Base-by-base conservation (phyloP, 495 filamentous ascomycete genomes). In the Aspergillus avenaceus region DNA sequence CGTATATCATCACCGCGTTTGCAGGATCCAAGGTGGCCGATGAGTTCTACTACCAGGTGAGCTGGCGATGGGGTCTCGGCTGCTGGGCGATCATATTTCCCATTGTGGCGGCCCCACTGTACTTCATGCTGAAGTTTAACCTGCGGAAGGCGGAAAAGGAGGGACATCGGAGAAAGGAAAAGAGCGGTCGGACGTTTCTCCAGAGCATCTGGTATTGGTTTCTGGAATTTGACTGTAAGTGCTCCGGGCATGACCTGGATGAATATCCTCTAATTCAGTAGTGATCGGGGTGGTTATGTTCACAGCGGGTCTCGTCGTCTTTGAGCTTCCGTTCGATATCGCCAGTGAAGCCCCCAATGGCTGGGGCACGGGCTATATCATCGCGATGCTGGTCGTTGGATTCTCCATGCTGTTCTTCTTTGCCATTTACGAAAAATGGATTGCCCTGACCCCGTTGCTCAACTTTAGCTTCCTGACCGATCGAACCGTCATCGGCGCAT, bases 401-500 rank as follows among this genome's bases (percentile, higher is more conserved):
- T 63, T 76, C 38, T 38, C 71, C 0, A 53, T 83, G 2, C 57
- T 86, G 7, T 55, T 82, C 22, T 59, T 68, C 19, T 87, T 89
- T 53, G 67, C 56, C 12, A 24, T 81, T 3, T 85, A 73, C 54
- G 84, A 88, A 63, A 63, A 65, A 28, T 77, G 60, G 57, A 37
- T 76, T n/a, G 75, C 85, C 3, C 75, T 75, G 18, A 60, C 58
- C 23, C 72, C 71, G 0, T 84, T 90, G 60, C 69, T 90, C 28
- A 75, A 76, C 9, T 83, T 71, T 56, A 53, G 70, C 13, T 72
- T 86, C 2, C 64, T 90, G 22, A 63, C 50, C 38, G 73, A 86
- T 40, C 83, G 84, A 6, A 88, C 85, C 32, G 77, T 88, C 23
- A 55, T 87, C 1, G 81, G 82, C 14, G 79, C 84, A 5, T 83